A percentile compares a stretch with the other conserved stretches of the same genome.
phyloP scores from a whole-genome alignment of 1,284 basidiomycete species.

The Earliella scabrosa region DNA sequence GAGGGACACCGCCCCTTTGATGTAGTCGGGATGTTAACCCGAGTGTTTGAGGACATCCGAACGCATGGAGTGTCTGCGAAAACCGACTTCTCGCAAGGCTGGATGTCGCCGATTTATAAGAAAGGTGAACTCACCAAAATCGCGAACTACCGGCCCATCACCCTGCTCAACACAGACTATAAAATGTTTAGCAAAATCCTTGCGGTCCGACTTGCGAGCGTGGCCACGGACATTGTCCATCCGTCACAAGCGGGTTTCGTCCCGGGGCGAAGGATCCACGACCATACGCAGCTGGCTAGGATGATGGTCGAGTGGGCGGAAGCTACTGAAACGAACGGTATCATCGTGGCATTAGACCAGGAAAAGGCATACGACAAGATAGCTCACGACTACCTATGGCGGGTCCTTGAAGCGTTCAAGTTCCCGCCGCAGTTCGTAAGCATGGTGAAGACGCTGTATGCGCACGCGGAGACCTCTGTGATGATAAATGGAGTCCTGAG shows the following conservation, averaged over 20 bases:
- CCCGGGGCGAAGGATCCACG: constrained; percentile 25
- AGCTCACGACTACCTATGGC: constrained; percentile 35
- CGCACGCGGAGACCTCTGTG: constrained; percentile 24
- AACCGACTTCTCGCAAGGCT: no score
- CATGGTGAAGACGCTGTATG: constrained; percentile 29
- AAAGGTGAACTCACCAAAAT: constrained; percentile 16
- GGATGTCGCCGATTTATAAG: no score
- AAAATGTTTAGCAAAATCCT: constrained; percentile 31
- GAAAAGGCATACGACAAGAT: constrained; percentile 40
- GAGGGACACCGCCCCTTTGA: no score
- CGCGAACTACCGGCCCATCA: constrained; percentile 39
- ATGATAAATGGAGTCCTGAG: constrained; percentile 34
- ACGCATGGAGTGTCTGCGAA: no score
- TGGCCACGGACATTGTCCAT: constrained; percentile 24
- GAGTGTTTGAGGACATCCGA: no score
- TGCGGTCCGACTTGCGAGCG: constrained; percentile 18
- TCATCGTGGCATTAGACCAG: constrained; percentile 35
- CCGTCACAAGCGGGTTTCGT: constrained; percentile 36
- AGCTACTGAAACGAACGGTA: constrained; percentile 25
- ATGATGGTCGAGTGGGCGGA: constrained; percentile 31
- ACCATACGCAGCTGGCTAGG: constrained; percentile 28
- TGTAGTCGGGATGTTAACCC: no score
- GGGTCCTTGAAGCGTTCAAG: constrained; percentile 17
- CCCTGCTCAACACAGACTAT: constrained; percentile 39
- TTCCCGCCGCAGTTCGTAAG: constrained; percentile 28